phyloP scores from a whole-genome alignment of 805 yeast species.

The Myxozyma vanderwaltii region DNA sequence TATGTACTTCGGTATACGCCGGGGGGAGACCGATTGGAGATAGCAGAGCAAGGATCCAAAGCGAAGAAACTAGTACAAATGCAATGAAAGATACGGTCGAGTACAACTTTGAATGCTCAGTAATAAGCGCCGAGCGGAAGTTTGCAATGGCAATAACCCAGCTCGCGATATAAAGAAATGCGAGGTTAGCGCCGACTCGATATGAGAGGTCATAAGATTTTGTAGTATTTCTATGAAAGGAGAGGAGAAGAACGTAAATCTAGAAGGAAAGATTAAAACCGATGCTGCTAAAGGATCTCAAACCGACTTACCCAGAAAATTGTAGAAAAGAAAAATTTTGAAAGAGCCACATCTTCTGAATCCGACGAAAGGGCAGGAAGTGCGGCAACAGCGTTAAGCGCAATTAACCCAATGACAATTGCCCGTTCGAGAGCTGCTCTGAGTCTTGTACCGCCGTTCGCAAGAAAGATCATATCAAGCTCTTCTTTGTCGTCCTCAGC shows the following conservation, averaged over 20 bases:
- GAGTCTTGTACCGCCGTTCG: conserved; percentile 34
- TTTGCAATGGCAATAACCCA: conserved; percentile 27
- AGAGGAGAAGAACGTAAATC: conserved; percentile 5
- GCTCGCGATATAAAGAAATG: conserved; percentile 32
- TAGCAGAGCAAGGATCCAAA: conserved; percentile 46
- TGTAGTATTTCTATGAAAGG: conserved; percentile 24
- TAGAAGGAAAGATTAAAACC: not conserved
- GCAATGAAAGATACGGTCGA: conserved; percentile 28
- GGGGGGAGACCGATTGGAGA: conserved; percentile 20
- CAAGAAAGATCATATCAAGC: conserved; percentile 33
- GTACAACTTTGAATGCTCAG: conserved; percentile 30
- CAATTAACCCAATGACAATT: conserved; percentile 11
- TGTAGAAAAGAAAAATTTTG: not conserved
- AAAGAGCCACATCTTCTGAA: not conserved
- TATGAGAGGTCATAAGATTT: conserved; percentile 13
- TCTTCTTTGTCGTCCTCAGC: conserved; percentile 26
- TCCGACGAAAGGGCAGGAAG: not conserved
- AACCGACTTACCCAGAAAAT: conserved; percentile 15
- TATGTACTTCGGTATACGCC: conserved; percentile 39
- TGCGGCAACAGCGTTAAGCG: not conserved
- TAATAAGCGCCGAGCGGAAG: conserved; percentile 36
- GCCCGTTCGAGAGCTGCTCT: conserved; percentile 38
- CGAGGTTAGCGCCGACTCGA: conserved; percentile 37
- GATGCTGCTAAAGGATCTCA: not conserved
- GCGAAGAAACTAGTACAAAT: conserved; percentile 48